These are phyloP conservation scores for Rhynchosporium agropyri DNA, from an alignment of 2,329 filamentous ascomycete genomes.

Conservation along the genomic window DNA sequence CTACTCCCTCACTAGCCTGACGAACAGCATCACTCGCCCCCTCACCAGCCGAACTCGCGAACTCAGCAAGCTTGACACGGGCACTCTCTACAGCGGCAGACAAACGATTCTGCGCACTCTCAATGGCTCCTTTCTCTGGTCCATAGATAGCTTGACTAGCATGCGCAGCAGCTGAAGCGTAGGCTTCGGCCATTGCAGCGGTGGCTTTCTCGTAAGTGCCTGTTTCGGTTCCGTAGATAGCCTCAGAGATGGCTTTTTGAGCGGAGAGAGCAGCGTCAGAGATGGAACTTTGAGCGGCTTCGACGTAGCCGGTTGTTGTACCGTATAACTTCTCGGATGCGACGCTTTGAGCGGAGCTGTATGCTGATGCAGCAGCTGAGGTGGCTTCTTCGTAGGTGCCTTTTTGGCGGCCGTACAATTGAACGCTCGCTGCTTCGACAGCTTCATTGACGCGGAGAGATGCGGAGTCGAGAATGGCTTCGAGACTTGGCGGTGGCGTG, in stretches of 20 bases:
- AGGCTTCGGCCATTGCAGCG: constrained; percentile 29
- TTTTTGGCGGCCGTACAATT: constrained; percentile 59
- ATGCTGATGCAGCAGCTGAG: constrained; percentile 55
- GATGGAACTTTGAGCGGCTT: constrained; percentile 56
- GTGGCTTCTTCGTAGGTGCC: constrained; percentile 56
- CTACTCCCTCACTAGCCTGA: constrained; percentile 47
- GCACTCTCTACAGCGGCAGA: constrained; percentile 38
- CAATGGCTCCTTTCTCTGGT: constrained; percentile 37
- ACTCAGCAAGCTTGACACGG: constrained; percentile 36
- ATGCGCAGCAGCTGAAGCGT: constrained; percentile 29
- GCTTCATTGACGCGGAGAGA: constrained; percentile 59
- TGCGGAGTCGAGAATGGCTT: constrained; percentile 59
- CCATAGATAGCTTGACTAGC: constrained; percentile 36
- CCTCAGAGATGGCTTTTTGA: constrained; percentile 56
- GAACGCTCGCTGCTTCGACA: constrained; percentile 59
- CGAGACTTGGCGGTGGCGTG: constrained; percentile 59
- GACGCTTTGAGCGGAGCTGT: constrained; percentile 52
- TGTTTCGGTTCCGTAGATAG: constrained; percentile 57
- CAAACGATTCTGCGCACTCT: constrained; percentile 39
- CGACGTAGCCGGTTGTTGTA: constrained; percentile 53
- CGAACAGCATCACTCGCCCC: constrained; percentile 43
- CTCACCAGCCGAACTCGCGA: constrained; percentile 36
- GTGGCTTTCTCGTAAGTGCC: constrained; percentile 46
- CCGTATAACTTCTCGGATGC: constrained; percentile 59
- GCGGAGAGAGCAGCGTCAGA: constrained; percentile 57